Evolutionary conservation across 2,329 filamentous ascomycete genomes (phyloP).

Genomic region (Neoascochyta sp.): DNA sequence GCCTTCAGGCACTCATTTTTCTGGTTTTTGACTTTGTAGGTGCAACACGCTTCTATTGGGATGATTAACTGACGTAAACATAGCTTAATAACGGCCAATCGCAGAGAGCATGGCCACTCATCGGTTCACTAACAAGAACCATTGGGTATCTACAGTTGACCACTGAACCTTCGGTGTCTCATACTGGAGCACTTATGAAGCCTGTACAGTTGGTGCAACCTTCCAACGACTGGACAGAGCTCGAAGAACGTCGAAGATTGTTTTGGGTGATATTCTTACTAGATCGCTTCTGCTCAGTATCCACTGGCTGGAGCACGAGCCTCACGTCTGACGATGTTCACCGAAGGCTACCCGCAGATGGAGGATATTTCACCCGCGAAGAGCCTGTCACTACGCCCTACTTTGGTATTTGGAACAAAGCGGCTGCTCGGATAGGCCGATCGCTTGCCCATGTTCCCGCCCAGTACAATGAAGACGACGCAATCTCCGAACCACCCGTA

Average conservation of each 20-base stretch:
- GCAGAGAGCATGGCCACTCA: slow-evolving; percentile 30
- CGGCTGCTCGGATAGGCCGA: slow-evolving; percentile 29
- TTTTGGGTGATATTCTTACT: slow-evolving; percentile 36
- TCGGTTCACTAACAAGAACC: slow-evolving; percentile 34
- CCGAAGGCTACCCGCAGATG: slow-evolving; percentile 31
- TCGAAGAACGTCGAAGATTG: slow-evolving; percentile 30
- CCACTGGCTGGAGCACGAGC: slow-evolving; percentile 34
- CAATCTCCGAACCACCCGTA: slow-evolving; percentile 18
- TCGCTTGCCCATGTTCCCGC: slow-evolving; percentile 32
- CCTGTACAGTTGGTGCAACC: slow-evolving; percentile 24
- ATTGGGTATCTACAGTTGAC: slow-evolving; percentile 34
- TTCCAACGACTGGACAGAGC: slow-evolving; percentile 28
- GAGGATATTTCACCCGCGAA: slow-evolving; percentile 33
- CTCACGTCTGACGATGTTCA: slow-evolving; percentile 35
- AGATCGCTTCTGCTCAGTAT: slow-evolving; percentile 33
- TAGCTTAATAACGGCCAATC: slow-evolving; percentile 31
- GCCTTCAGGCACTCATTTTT: slow-evolving; percentile 30
- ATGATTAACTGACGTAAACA: slow-evolving; percentile 1
- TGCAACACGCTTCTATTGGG: not conserved
- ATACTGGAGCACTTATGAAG: slow-evolving; percentile 27
- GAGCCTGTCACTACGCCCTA: slow-evolving; percentile 33
- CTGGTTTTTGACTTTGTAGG: slow-evolving; percentile 33
- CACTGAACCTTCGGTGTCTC: slow-evolving; percentile 23
- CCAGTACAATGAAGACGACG: slow-evolving; percentile 35
- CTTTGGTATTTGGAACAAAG: slow-evolving; percentile 37